Evolutionary conservation across 768 basidiomycete species (phyloP).

Genomic region (Cystofilobasidium ferigula): DNA sequence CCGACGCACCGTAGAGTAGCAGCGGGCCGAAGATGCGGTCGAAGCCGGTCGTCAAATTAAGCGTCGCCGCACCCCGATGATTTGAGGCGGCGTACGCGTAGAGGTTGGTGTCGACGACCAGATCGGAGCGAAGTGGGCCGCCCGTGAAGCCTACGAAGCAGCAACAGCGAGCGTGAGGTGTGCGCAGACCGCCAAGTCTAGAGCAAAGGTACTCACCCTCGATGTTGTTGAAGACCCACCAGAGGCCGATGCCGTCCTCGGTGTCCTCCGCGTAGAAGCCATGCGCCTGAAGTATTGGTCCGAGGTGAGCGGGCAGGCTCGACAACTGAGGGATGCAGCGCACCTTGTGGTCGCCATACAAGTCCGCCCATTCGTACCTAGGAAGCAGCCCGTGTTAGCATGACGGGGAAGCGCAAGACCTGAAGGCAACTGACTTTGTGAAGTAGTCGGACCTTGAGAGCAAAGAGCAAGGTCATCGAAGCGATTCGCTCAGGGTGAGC

Average conservation of each 20-base stretch:
- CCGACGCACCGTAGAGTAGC: slow-evolving; percentile 26
- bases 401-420: no score
- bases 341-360: slow-evolving; percentile 11
- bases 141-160: slow-evolving; percentile 24
- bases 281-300: slow-evolving; percentile 19
- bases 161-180: not conserved
- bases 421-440: slow-evolving; percentile 29
- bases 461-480: not conserved
- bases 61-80: slow-evolving; percentile 28
- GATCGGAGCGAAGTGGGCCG: slow-evolving; percentile 28
- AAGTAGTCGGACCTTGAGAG: slow-evolving; percentile 29
- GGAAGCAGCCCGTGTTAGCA: no score
- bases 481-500: not conserved
- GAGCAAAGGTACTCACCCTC: slow-evolving; percentile 12
- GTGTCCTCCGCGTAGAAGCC: slow-evolving; percentile 31
- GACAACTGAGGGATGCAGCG: not conserved
- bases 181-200: not conserved
- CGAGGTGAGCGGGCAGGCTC: slow-evolving; percentile 2
- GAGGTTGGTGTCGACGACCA: slow-evolving; percentile 29
- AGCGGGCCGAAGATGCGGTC: slow-evolving; percentile 31
- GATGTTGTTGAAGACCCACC: slow-evolving; percentile 29
- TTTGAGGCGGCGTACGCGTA: slow-evolving; percentile 29
- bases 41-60: slow-evolving; percentile 30
- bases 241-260: slow-evolving; percentile 27
- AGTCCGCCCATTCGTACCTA: slow-evolving; percentile 26